Conservation (phyloP, 176 grass and related monocot genomes). For the Coix lacrymajobi region DNA sequence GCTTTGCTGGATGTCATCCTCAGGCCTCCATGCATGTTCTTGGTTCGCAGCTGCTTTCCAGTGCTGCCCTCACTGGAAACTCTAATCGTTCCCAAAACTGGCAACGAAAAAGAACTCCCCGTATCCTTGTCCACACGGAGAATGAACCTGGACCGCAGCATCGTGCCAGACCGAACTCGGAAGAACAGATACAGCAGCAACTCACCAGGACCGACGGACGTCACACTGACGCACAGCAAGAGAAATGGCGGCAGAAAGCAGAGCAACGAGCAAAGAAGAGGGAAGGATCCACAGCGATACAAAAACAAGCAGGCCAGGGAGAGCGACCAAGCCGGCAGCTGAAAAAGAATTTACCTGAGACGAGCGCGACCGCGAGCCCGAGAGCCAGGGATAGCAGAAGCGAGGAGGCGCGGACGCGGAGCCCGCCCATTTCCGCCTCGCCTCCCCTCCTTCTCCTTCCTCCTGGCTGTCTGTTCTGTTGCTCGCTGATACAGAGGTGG, state of each 20-base stretch:
- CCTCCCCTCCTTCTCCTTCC: background rate
- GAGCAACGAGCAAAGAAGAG: background rate
- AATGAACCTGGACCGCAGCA: background rate
- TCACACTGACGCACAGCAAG: background rate
- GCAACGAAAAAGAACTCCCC: background rate
- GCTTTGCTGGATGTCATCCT: background rate
- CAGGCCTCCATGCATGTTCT: background rate
- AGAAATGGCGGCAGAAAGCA: constrained; percentile 14
- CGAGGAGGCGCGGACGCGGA: constrained; percentile 11
- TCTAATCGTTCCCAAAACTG: background rate
- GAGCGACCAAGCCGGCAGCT: background rate
- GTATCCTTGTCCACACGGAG: background rate
- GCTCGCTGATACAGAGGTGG: background rate
- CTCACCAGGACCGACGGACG: background rate
- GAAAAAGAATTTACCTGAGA: constrained; percentile 45
- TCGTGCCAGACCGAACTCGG: too few species aligned
- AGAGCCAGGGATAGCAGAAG: constrained; percentile 19
- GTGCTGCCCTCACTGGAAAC: background rate
- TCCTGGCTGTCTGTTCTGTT: background rate
- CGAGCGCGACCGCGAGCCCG: constrained; percentile 6
- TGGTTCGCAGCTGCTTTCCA: background rate
- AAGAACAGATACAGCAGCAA: background rate
- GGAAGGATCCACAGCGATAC: background rate
- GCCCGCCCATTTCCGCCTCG: constrained; percentile 18
- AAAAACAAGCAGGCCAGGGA: background rate